Evolutionary conservation across 257 asterid genomes (phyloP).

Genomic region (Capsicum pubescens): DNA sequence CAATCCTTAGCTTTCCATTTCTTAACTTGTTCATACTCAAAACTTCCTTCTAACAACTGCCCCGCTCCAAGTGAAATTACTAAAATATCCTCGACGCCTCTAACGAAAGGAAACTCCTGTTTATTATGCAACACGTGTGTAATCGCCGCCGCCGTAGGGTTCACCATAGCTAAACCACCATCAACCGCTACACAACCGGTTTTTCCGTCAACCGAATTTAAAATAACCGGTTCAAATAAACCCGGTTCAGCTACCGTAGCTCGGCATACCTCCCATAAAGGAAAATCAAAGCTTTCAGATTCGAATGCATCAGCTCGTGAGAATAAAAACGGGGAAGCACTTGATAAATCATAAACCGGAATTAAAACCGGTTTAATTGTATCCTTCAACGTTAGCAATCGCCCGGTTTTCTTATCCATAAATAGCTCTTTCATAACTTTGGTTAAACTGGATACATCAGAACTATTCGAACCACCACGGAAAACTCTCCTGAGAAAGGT

Average conservation of each 20-base stretch:
- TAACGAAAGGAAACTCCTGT: slow-evolving; percentile 92
- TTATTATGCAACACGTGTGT: slow-evolving; percentile 96
- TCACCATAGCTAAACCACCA: slow-evolving; percentile 89
- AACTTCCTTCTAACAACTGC: slow-evolving; percentile 58
- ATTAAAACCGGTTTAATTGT: slow-evolving; percentile 90
- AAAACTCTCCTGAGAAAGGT: slow-evolving; percentile 53
- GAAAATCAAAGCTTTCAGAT: slow-evolving; percentile 86
- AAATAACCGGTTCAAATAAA: slow-evolving; percentile 66
- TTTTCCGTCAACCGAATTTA: slow-evolving; percentile 79
- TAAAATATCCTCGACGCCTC: slow-evolving; percentile 95
- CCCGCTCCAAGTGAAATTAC: slow-evolving; percentile 94
- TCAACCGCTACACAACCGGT: slow-evolving; percentile 85
- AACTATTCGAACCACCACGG: slow-evolving; percentile 39
- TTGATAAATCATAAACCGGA: slow-evolving; percentile 89
- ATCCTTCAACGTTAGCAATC: slow-evolving; percentile 73
- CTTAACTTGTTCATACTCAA: slow-evolving; percentile 61
- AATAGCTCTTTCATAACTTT: slow-evolving; percentile 83
- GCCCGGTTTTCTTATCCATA: slow-evolving; percentile 61
- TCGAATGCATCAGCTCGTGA: slow-evolving; percentile 98
- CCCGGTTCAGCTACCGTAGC: slow-evolving; percentile 95
- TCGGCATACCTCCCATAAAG: slow-evolving; percentile 93
- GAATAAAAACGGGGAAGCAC: slow-evolving; percentile 89
- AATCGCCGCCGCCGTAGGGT: slow-evolving; percentile 96
- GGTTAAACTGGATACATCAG: slow-evolving; percentile 54
- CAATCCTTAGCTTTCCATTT: slow-evolving; percentile 75